Base-by-base conservation (phyloP, 495 filamentous ascomycete species). In the Hypoxylon crocopeplum region DNA sequence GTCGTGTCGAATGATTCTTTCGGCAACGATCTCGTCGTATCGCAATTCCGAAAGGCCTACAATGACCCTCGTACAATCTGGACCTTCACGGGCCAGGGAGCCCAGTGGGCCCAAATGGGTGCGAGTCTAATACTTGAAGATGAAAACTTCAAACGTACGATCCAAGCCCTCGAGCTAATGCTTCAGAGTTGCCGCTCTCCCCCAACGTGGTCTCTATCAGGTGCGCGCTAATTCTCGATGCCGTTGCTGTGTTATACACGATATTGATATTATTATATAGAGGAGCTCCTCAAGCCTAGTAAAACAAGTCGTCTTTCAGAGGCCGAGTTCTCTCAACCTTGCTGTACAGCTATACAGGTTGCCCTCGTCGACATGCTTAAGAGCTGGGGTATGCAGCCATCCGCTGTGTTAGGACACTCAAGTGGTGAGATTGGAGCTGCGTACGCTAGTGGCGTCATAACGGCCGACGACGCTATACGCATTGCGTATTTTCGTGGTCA, bases 361-460 rank as follows among this genome's bases (percentile, higher is more conserved):
- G 74, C 73, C 4, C 51, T 86, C 16, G 72, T 80, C 0, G 71
- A 75, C 7, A 56, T 86, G 5, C 64, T 86, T 4, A 20, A 38
- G 3, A 65, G 62, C 10, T 82, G 77, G 77, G 75, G 74, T 15
- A 68, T 86, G 11, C 38, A 40, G 0, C 81, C 82, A 0, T 38
- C 58, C 7, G 69, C 71, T 25, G 78, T 82, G 0, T 70, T 82
- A 4, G 81, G 84, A 3, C 82, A 86, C 54, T 86, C 82, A 7
- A 82, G 78, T 62, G 83, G 84, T 4, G 84, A 86, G 52, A 84
- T 84, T 2, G 74, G 66, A 13, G 77, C 77, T n/a, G 76, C 77
- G 0, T 78, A 69, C 44, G 63, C 74, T 19, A 64, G 63, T 4
- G 74, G 75, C 4, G 64, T 66, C 6, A 25, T 81, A 1, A 60